A percentile compares a stretch with the other conserved stretches of the same genome.
phyloP scores from a whole-genome alignment of 1,284 basidiomycete species.

The Papiliotrema terrestris region DNA sequence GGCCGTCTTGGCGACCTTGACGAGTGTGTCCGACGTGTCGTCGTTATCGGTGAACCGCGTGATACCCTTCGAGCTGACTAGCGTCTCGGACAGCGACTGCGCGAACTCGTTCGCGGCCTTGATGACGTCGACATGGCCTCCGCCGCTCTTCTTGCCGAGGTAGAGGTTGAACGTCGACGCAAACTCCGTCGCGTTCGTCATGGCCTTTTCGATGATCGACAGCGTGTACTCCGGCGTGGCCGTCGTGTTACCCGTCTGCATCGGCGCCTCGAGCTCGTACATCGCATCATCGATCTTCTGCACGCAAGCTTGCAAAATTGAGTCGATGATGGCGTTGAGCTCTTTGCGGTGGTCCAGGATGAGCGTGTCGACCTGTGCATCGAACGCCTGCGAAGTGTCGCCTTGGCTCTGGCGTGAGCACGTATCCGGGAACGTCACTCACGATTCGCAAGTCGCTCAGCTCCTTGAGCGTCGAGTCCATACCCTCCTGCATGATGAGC shows the following conservation, averaged over 20 bases:
- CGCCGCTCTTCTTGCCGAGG: conserved; percentile 77
- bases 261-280: conserved; percentile 94
- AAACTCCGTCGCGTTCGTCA: conserved; percentile 92
- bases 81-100: conserved; percentile 85
- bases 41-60: conserved; percentile 87
- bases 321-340: conserved; percentile 97
- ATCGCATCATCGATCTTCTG: conserved; percentile 96
- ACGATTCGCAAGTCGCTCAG: conserved; percentile 84
- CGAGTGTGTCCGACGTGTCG: conserved; percentile 84
- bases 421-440: conserved; percentile 14
- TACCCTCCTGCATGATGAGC: conserved; percentile 89
- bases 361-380: conserved; percentile 93
- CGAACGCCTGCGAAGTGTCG: conserved; percentile 80
- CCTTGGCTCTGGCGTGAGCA: conserved; percentile 63
- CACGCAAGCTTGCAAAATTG: conserved; percentile 93
- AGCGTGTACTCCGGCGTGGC: conserved; percentile 97
- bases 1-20: conserved; percentile 75
- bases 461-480: conserved; percentile 90
- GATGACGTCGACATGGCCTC: conserved; percentile 94
- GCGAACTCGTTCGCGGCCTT: conserved; percentile 95
- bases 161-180: conserved; percentile 91
- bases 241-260: conserved; percentile 87
- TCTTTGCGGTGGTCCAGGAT: conserved; percentile 98
- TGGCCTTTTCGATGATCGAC: conserved; percentile 96
- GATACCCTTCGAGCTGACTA: conserved; percentile 91